phyloP scores from a whole-genome alignment of 495 filamentous ascomycete species.

The Penicillium chermesinum region DNA sequence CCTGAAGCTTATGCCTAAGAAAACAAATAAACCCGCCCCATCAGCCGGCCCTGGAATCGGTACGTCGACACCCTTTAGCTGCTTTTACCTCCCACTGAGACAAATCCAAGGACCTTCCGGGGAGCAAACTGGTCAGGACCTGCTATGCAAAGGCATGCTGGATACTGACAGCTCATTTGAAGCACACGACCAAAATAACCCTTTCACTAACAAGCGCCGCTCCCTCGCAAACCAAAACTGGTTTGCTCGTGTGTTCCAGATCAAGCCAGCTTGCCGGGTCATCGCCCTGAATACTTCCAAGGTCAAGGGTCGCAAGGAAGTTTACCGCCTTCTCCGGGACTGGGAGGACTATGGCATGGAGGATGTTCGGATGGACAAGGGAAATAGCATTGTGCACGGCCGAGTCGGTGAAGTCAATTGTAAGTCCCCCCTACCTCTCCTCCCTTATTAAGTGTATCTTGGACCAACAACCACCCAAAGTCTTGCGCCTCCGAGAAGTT shows the following conservation, averaged over 20 bases:
- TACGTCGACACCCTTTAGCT: conserved; percentile 15
- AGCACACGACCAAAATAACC: conserved; percentile 9
- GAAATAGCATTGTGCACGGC: conserved; percentile 66
- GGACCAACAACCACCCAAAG: too few species aligned
- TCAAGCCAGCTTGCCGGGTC: conserved; percentile 72
- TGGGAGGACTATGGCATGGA: conserved; percentile 78
- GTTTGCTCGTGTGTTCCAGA: conserved; percentile 80
- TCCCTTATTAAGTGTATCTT: too few species aligned
- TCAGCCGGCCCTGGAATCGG: conserved; percentile 8
- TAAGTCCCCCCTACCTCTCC: conserved; percentile 43
- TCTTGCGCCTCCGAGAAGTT: conserved; percentile 69
- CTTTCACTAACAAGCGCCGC: conserved; percentile 13
- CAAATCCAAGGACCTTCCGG: conserved; percentile 2
- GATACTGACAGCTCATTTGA: conserved; percentile 17
- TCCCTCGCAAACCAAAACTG: conserved; percentile 56
- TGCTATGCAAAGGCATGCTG: conserved; percentile 15
- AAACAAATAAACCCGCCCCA: conserved; percentile 19
- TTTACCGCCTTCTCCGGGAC: conserved; percentile 64
- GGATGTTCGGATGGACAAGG: conserved; percentile 68
- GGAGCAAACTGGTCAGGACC: conserved; percentile 5
- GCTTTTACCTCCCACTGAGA: background rate
- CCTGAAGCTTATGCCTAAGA: conserved; percentile 32
- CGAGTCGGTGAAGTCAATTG: conserved; percentile 70
- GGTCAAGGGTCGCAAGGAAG: conserved; percentile 64
- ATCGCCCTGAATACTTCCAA: conserved; percentile 69